Conservation (phyloP, 331 rosid species). For the Arachis monticola region DNA sequence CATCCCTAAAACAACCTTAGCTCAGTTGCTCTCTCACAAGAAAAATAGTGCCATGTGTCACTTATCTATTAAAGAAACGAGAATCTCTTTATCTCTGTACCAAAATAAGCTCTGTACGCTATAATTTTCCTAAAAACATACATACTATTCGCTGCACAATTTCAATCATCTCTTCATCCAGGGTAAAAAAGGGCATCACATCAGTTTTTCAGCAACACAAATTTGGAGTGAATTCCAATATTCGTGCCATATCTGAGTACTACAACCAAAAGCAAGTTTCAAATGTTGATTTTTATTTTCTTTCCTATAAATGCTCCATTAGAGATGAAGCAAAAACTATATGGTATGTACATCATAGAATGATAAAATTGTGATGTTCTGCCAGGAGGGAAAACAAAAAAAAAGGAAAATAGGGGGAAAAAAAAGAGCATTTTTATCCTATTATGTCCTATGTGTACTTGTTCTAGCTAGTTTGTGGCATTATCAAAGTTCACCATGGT, state of each 20-base stretch:
- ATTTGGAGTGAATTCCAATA: not conserved
- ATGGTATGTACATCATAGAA: slow-evolving; percentile 48
- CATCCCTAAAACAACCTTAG: too few relatives aligned
- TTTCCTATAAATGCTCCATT: slow-evolving; percentile 42
- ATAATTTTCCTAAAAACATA: not conserved
- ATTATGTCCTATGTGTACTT: slow-evolving; percentile 16
- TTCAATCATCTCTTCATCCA: not conserved
- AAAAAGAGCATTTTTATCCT: slow-evolving; percentile 14
- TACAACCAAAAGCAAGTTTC: slow-evolving; percentile 3
- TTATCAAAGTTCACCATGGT: slow-evolving; percentile 29
- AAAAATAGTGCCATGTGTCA: too few relatives aligned
- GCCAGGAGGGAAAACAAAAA: not conserved
- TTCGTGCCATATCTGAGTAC: not conserved
- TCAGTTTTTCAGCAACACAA: not conserved
- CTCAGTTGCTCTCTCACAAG: too few relatives aligned
- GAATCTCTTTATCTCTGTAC: too few relatives aligned
- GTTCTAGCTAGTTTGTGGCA: slow-evolving; percentile 30
- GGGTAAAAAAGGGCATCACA: not conserved
- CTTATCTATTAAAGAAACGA: too few relatives aligned
- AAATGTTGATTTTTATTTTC: slow-evolving; percentile 39
- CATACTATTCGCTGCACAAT: not conserved
- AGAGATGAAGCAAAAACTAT: slow-evolving; percentile 44
- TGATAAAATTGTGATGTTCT: slow-evolving; percentile 35
- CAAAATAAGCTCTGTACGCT: too few relatives aligned
- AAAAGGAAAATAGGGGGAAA: not conserved